Base-by-base conservation (phyloP, 1,284 basidiomycete species). In the Apiotrichum laibachii region DNA sequence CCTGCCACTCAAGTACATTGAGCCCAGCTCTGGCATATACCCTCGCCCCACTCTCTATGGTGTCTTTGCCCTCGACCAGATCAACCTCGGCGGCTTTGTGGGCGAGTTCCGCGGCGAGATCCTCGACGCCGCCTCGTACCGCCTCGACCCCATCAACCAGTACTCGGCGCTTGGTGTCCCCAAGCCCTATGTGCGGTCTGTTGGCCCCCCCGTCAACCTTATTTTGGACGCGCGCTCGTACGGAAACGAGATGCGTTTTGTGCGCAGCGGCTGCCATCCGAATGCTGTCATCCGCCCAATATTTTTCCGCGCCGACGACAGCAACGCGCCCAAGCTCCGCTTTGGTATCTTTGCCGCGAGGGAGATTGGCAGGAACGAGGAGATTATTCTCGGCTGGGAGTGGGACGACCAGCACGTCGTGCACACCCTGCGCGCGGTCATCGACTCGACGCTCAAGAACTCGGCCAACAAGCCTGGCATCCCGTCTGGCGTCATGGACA, bases 371-470 rank as follows among this genome's bases (percentile, higher is more conserved):
- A 84, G 85, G 40, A 83, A 88, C 52, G 92, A 95, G 68, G 95
- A 98, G 78, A 85, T 98, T 43, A 86, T 94, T 0, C 77, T 97
- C 0, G 90, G 88, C 0, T 98, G 94, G 92, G 92, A 96, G 73
- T 97, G 93, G 94, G 93, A 96, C 67, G 93, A 97, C 69, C 85
- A 86, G 7, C 90, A 92, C 71, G 86, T 89, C 0, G 86, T 96
- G 0, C 94, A 97, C 76, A 81, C 85, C 52, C 79, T 97, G 0
- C 66, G 64, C 50, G 63, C 67, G 34, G 45, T 66, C 26, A 65
- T 66, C 18, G 68, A 71, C 47, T 64, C 72, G 53, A 61, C 67
- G 13, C 64, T 67, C 39, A 60, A 58, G 51, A 59, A 44, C 18
- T 52, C 54, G 10, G 50, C 62, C n/a, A 48, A 22, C 43, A 54